Base-by-base conservation (phyloP, 1,284 basidiomycete genomes). In the Earliella scabrosa region DNA sequence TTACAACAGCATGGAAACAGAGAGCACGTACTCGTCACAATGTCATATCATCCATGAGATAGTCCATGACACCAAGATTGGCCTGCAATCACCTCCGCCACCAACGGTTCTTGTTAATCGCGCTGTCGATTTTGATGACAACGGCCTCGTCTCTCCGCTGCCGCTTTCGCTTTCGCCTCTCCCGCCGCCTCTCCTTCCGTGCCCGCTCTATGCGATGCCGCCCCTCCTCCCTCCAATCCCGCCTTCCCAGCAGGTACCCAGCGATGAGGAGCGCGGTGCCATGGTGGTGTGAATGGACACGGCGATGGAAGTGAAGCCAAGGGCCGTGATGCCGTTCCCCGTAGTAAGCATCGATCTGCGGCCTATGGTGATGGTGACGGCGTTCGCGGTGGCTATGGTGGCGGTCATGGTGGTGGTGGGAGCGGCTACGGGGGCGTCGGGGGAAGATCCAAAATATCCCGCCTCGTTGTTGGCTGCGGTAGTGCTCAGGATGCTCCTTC, bases 231-330 rank as follows among this genome's bases (percentile, higher is more conserved):
- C 53, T 56, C 20, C 58, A 10, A 4, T 59, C 41, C 21, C 52
- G 53, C 7, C 57, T 61, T 10, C 61, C 56, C 4, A 60, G 57
- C 13, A 68, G 46, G n/a, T 51, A 8, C 13, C 66, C 67, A 2
- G 45, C 47, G n/a, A 70, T 38, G 34, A 53, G 52, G n/a, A 2
- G 67, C 65, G 23, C 66, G 63, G 18, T 60, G 51, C 68, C 67
- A 26, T 66, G 66, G 36, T 67, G 61, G 14, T 66, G 60, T n/a
- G 67, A 48, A 41, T 55, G 63, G 29, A 66, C 60, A 16, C 67
- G 67, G 39, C 63, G 63, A 24, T 63, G 64, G 59, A 66, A 66
- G 54, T 67, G 66, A 4, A 69, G 57, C 35, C 55, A 65, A 10
- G 59, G 62, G 18, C 50, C 53, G 2, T 56, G 39, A 26, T 56